These are phyloP conservation scores for Xerocomellus chrysenteron DNA, from an alignment of 768 basidiomycete species.

Conservation along the genomic window DNA sequence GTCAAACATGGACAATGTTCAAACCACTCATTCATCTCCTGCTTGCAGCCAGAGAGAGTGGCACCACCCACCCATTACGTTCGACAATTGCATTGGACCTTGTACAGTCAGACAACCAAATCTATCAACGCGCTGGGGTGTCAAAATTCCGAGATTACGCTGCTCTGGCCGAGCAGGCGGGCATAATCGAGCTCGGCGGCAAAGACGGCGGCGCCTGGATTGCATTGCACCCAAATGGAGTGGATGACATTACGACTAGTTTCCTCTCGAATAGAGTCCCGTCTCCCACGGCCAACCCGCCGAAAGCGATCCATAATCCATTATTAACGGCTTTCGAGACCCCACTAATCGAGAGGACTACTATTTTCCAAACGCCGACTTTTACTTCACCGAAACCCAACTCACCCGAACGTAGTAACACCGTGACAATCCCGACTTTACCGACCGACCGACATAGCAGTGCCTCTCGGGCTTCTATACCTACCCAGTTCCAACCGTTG, in stretches of 20 bases:
- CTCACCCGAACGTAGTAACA: not conserved
- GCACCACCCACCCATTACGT: constrained; percentile 37
- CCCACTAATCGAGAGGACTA: constrained; percentile 5
- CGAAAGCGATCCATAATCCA: not conserved
- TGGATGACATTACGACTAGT: not conserved
- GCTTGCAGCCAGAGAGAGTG: constrained; percentile 27
- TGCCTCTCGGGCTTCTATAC: not conserved
- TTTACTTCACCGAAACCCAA: not conserved
- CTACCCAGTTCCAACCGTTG: constrained; percentile 28
- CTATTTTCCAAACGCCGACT: not conserved
- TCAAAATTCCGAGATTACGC: constrained; percentile 27
- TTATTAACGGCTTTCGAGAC: constrained; percentile 7
- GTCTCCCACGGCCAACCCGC: constrained; percentile 17
- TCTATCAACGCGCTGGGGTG: constrained; percentile 30
- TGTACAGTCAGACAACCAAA: constrained; percentile 20
- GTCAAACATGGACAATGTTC: constrained; percentile 29
- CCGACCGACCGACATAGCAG: not conserved
- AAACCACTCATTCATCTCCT: constrained; percentile 26
- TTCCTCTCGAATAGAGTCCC: not conserved
- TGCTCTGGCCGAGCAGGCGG: constrained; percentile 26
- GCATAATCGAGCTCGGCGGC: constrained; percentile 27
- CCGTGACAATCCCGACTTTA: not conserved
- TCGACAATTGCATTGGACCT: constrained; percentile 39
- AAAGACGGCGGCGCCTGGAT: constrained; percentile 23
- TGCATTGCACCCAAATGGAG: constrained; percentile 21